These are phyloP conservation scores for Teunomyces lycoperdinae DNA, from an alignment of 805 yeast species.

Conservation along the genomic window DNA sequence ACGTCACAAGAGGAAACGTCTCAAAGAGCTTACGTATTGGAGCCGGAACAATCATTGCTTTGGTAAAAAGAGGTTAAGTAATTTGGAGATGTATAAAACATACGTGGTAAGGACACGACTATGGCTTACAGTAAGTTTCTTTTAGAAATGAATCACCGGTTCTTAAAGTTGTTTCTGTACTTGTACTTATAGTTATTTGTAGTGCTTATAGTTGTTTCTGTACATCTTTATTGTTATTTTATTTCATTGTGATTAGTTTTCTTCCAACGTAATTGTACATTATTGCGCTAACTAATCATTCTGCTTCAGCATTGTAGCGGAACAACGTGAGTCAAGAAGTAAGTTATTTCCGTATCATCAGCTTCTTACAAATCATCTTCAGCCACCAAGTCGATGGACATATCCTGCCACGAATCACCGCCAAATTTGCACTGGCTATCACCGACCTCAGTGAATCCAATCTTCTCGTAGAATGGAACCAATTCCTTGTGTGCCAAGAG, in stretches of 20 bases:
- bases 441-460: slow-evolving; percentile 77
- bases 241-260: no score
- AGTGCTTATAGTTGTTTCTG: no score
- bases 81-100: not conserved
- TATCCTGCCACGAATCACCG: slow-evolving; percentile 59
- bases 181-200: no score
- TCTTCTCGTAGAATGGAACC: slow-evolving; percentile 72
- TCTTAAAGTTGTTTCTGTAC: no score
- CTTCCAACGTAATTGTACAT: not conserved
- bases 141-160: no score
- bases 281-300: not conserved
- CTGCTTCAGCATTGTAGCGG: not conserved
- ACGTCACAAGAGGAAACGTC: slow-evolving; percentile 47
- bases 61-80: not conserved
- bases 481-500: slow-evolving; percentile 69
- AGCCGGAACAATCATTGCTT: slow-evolving; percentile 32
- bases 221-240: no score
- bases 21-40: slow-evolving; percentile 47
- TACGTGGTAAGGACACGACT: not conserved
- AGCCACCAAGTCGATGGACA: slow-evolving; percentile 46
- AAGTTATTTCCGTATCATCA: not conserved
- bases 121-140: no score
- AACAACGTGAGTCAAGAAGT: not conserved
- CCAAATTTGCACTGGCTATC: slow-evolving; percentile 58
- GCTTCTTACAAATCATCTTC: slow-evolving; percentile 34